Percentiles rank a stretch among this genome's conserved stretches.
phyloP scores from a whole-genome alignment of 768 basidiomycete genomes.

The Serendipita sp. region DNA sequence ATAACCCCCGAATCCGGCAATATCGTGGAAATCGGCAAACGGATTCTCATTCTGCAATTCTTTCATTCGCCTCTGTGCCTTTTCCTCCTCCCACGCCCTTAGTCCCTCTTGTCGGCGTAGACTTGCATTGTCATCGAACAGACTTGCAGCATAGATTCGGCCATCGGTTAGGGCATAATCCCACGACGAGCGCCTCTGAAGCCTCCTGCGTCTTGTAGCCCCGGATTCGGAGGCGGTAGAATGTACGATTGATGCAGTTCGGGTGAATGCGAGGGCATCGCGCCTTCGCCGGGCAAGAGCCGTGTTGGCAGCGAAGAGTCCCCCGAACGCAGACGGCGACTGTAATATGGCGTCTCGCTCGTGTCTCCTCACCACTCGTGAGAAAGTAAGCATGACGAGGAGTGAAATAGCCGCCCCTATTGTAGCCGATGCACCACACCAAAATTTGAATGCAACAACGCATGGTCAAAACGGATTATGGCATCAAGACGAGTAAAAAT shows the following conservation, averaged over 20 bases:
- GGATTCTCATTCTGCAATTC: neutral
- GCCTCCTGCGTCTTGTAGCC: neutral
- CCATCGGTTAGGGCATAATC: neutral
- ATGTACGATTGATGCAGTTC: neutral
- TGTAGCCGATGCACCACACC: neutral
- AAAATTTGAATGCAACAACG: neutral
- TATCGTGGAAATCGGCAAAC: slow-evolving; percentile 3
- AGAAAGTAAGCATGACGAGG: slow-evolving; percentile 40
- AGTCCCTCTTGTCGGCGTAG: neutral
- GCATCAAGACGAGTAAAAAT: too few species aligned
- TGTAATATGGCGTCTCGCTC: slow-evolving; percentile 40
- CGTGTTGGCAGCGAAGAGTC: neutral
- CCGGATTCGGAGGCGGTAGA: neutral
- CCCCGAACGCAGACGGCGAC: slow-evolving; percentile 23
- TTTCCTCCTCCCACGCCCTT: neutral
- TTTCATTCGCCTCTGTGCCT: neutral
- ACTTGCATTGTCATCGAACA: neutral
- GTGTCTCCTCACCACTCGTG: slow-evolving; percentile 41
- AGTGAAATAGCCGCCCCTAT: slow-evolving; percentile 41
- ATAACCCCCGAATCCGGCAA: neutral
- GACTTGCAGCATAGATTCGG: neutral
- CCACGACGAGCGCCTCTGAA: neutral
- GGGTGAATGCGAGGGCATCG: neutral
- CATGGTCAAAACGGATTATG: neutral
- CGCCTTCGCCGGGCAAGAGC: slow-evolving; percentile 3